These are phyloP conservation scores for Ambispora gerdemannii DNA, from an alignment of 192 early-diverging fungal genomes.

Conservation along the genomic window DNA sequence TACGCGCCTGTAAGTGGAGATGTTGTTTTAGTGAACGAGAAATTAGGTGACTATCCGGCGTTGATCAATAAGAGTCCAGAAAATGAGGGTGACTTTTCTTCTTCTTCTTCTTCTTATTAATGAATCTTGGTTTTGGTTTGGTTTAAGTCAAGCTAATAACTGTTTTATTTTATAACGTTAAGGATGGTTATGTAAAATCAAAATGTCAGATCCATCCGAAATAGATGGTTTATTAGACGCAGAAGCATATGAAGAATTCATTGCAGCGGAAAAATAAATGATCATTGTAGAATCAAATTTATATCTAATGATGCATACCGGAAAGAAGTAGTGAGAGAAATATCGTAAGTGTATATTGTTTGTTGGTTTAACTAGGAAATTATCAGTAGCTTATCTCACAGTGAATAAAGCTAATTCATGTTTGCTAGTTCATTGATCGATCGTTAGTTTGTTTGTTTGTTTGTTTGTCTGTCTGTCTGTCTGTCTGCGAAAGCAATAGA, in stretches of 20 bases:
- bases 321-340: too few species aligned
- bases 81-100: constrained; percentile 56
- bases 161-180: constrained; percentile 16
- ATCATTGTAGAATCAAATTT: too few species aligned
- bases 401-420: too few species aligned
- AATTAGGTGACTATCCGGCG: constrained; percentile 62
- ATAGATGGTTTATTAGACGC: constrained; percentile 71
- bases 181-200: constrained; percentile 94
- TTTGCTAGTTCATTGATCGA: too few species aligned
- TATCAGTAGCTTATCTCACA: too few species aligned
- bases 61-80: constrained; percentile 79
- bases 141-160: not conserved
- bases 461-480: too few species aligned
- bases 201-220: constrained; percentile 65
- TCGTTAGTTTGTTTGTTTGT: too few species aligned
- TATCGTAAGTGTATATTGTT: too few species aligned
- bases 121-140: constrained; percentile 3
- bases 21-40: constrained; percentile 73
- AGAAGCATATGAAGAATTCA: constrained; percentile 61
- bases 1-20: constrained; percentile 83
- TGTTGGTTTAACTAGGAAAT: too few species aligned
- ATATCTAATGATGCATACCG: too few species aligned
- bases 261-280: too few species aligned
- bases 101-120: constrained; percentile 1
- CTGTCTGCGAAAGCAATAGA: too few species aligned